A percentile compares a stretch with the other conserved stretches of the same genome.
Conservation (phyloP, 2,329 filamentous ascomycete genomes). For the Ilyonectria sp. region DNA sequence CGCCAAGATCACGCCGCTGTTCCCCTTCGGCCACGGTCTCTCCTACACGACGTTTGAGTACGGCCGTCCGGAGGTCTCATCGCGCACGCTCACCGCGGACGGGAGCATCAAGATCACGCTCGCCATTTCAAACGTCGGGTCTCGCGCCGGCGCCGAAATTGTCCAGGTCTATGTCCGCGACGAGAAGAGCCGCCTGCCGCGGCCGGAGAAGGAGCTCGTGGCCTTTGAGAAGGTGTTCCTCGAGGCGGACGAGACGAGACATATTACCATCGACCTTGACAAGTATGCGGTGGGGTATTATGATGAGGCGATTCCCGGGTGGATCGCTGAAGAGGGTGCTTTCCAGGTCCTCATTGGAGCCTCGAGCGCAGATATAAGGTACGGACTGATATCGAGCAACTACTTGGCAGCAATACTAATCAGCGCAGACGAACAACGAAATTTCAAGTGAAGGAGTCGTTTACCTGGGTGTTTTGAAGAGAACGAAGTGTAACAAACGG, state of each 20-base stretch:
- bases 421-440: constrained; percentile 59
- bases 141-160: constrained; percentile 71
- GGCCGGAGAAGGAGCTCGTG: constrained; percentile 80
- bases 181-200: constrained; percentile 71
- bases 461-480: constrained; percentile 74
- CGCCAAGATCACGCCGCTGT: constrained; percentile 71
- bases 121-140: constrained; percentile 69
- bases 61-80: constrained; percentile 67
- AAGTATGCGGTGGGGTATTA: constrained; percentile 73
- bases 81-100: constrained; percentile 56
- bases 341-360: constrained; percentile 75
- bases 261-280: constrained; percentile 62
- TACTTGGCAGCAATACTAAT: constrained; percentile 23
- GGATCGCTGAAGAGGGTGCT: constrained; percentile 76
- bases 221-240: constrained; percentile 78
- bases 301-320: constrained; percentile 70
- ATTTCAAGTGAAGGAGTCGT: constrained; percentile 75
- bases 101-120: constrained; percentile 62
- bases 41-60: constrained; percentile 81
- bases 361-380: constrained; percentile 76
- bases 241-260: constrained; percentile 68
- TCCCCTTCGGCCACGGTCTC: constrained; percentile 82
- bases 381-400: constrained; percentile 41
- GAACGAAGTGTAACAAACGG: not conserved
- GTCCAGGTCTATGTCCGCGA: constrained; percentile 80